phyloP scores from a whole-genome alignment of 2,329 filamentous ascomycete species.

The Fusarium austroafricanum region DNA sequence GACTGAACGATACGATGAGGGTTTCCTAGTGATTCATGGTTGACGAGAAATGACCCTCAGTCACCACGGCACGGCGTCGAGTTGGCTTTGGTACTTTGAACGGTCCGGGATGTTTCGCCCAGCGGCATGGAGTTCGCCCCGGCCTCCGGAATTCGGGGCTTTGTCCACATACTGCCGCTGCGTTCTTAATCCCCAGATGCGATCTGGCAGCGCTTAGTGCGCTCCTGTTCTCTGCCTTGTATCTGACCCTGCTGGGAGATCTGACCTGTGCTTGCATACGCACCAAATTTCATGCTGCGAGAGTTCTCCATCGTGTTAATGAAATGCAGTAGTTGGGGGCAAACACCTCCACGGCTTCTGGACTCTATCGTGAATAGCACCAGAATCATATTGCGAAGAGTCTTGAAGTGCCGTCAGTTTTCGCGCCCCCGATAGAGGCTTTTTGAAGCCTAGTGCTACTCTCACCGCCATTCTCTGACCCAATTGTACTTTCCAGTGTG shows the following conservation, averaged over 20 bases:
- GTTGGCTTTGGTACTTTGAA: conserved; percentile 23
- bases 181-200: conserved; percentile 44
- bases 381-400: conserved; percentile 18
- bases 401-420: conserved; percentile 24
- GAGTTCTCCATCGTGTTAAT: conserved; percentile 27
- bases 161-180: conserved; percentile 47
- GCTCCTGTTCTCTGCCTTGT: conserved; percentile 45
- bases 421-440: conserved; percentile 38
- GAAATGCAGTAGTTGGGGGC: conserved; percentile 17
- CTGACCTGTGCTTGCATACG: conserved; percentile 46
- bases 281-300: conserved; percentile 39
- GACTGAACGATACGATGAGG: conserved; percentile 18
- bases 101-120: conserved; percentile 40
- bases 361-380: conserved; percentile 6
- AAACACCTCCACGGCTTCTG: conserved; percentile 8
- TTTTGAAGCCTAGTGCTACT: conserved; percentile 44
- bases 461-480: conserved; percentile 45
- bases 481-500: conserved; percentile 40
- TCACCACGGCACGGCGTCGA: conserved; percentile 30
- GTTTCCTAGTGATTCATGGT: conserved; percentile 1
- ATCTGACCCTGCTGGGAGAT: conserved; percentile 42
- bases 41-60: conserved; percentile 10
- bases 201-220: conserved; percentile 49
- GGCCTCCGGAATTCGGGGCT: conserved; percentile 41
- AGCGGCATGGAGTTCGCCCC: conserved; percentile 36